Evolutionary conservation across 2,329 filamentous ascomycete genomes (phyloP).

Genomic region (Didymella glomerata): DNA sequence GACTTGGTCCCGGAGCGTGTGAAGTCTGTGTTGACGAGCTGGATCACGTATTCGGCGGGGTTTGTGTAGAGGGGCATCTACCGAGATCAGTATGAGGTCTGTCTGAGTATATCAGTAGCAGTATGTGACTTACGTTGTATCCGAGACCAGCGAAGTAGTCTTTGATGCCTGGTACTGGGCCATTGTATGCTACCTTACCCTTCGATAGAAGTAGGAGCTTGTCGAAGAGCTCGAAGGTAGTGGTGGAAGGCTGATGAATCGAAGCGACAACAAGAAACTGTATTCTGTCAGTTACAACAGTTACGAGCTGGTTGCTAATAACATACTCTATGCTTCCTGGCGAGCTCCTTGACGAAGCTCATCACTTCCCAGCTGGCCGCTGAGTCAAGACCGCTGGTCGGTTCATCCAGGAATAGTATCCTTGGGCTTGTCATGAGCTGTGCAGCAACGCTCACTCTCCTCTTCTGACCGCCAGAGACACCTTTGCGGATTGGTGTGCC

Average conservation of each 20-base stretch:
- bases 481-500: slow-evolving; percentile 86
- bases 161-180: slow-evolving; percentile 65
- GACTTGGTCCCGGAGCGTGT: slow-evolving; percentile 59
- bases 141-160: slow-evolving; percentile 71
- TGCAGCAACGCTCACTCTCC: slow-evolving; percentile 79
- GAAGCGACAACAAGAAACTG: slow-evolving; percentile 78
- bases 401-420: slow-evolving; percentile 84
- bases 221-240: slow-evolving; percentile 82
- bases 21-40: slow-evolving; percentile 82
- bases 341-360: slow-evolving; percentile 73
- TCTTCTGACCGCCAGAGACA: slow-evolving; percentile 85
- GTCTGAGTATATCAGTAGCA: neutral
- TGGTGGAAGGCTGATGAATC: slow-evolving; percentile 85
- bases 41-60: slow-evolving; percentile 81
- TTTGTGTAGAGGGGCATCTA: slow-evolving; percentile 75
- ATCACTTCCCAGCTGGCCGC: slow-evolving; percentile 79
- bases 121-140: slow-evolving; percentile 39
- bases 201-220: slow-evolving; percentile 76
- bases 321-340: slow-evolving; percentile 69
- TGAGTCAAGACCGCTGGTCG: slow-evolving; percentile 84
- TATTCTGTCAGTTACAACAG: slow-evolving; percentile 13
- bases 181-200: slow-evolving; percentile 78
- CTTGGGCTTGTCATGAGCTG: slow-evolving; percentile 83
- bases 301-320: neutral
- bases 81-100: neutral